Percentiles rank a stretch among this genome's conserved stretches.
These are phyloP conservation scores for Suillus americanus DNA, from an alignment of 768 basidiomycete species.

Conservation along the genomic window DNA sequence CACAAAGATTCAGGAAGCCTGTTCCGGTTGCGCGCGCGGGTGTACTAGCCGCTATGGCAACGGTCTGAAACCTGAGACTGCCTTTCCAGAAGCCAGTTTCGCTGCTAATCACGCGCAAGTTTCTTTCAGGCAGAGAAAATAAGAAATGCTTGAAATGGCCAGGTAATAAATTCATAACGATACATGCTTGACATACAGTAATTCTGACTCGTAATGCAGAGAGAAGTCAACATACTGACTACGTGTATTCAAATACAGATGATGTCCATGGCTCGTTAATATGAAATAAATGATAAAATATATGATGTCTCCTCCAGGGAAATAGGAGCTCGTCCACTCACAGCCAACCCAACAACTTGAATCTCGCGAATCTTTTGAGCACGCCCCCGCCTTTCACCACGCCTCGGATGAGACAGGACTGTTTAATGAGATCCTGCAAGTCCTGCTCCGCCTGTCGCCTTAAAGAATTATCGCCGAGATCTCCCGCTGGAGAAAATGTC, in stretches of 20 bases:
- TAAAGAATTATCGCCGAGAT: background rate
- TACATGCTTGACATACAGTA: background rate
- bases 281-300: background rate
- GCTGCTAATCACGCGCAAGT: no score
- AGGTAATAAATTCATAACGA: background rate
- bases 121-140: no score
- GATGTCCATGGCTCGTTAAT: background rate
- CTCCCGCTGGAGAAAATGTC: background rate
- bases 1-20: no score
- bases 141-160: background rate
- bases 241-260: background rate
- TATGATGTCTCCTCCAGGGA: background rate
- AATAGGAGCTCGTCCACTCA: background rate
- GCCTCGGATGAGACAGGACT: background rate
- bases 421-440: background rate
- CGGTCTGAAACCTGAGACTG: no score
- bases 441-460: background rate
- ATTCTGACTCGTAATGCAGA: background rate
- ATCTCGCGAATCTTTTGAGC: background rate
- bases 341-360: background rate
- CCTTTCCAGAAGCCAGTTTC: no score
- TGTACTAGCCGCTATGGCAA: no score
- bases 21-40: no score
- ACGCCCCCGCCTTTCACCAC: background rate
- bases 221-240: background rate